Evolutionary conservation across 768 basidiomycete genomes (phyloP).

Genomic region (Lentinula sp.): DNA sequence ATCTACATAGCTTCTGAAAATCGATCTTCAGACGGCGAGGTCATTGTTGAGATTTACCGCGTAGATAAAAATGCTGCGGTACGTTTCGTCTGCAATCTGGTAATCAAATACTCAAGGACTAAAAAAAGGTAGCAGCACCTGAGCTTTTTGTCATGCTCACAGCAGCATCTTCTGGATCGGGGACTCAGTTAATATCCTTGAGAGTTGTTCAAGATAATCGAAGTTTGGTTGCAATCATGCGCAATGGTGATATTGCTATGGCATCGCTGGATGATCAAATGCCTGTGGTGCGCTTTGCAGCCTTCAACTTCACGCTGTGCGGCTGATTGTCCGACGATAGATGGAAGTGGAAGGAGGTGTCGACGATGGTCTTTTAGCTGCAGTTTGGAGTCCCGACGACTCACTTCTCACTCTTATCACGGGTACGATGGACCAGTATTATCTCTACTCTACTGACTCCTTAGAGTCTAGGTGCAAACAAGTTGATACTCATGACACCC

Average conservation of each 20-base stretch:
- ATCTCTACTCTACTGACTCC: not conserved
- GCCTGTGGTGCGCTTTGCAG: conserved; percentile 29
- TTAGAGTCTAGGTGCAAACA: conserved; percentile 25
- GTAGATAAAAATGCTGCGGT: conserved; percentile 16
- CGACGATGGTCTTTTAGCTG: conserved; percentile 77
- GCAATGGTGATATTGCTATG: conserved; percentile 79
- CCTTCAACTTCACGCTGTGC: not conserved
- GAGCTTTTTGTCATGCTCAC: conserved; percentile 31
- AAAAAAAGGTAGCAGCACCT: conserved; percentile 10
- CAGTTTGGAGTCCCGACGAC: conserved; percentile 91
- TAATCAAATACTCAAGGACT: not conserved
- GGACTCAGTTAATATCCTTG: conserved; percentile 53
- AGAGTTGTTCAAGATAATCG: conserved; percentile 69
- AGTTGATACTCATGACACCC: conserved; percentile 83
- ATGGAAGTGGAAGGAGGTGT: conserved; percentile 82
- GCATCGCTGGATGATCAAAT: conserved; percentile 47
- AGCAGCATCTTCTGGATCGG: conserved; percentile 19
- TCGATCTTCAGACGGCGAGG: conserved; percentile 36
- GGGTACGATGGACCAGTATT: conserved; percentile 33
- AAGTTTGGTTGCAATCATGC: conserved; percentile 58
- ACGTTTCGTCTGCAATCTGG: not conserved
- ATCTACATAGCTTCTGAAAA: conserved; percentile 55
- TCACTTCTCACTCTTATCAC: conserved; percentile 79
- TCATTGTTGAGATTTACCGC: conserved; percentile 57
- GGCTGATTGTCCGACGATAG: conserved; percentile 23